These are phyloP conservation scores for Allium sativum DNA, from an alignment of 106 monocot genomes.

Conservation along the genomic window DNA sequence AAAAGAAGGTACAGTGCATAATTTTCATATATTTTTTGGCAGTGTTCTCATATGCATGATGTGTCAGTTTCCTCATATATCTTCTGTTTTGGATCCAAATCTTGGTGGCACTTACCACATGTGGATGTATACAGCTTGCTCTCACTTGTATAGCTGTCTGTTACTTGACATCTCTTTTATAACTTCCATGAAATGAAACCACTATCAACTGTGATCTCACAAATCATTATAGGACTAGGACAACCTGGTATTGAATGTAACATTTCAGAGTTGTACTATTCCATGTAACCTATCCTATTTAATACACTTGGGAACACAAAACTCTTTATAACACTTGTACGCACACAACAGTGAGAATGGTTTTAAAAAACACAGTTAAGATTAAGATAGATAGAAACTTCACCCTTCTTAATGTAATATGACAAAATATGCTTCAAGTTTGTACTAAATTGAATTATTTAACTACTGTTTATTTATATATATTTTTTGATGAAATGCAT, in stretches of 20 bases:
- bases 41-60: conserved; percentile 18
- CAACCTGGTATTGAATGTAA: conserved; percentile 10
- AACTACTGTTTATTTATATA: no score
- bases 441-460: no score
- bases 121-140: background rate
- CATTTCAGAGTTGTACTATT: background rate
- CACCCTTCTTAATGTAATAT: no score
- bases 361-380: no score
- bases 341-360: no score
- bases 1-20: background rate
- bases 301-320: no score
- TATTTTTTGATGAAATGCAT: no score
- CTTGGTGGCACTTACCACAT: conserved; percentile 2
- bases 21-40: conserved; percentile 2
- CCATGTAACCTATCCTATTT: no score
- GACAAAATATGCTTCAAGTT: no score
- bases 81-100: background rate
- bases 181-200: conserved; percentile 3
- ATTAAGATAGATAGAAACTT: no score
- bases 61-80: conserved; percentile 11
- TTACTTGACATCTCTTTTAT: conserved; percentile 9
- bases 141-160: background rate
- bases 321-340: no score
- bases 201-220: background rate
- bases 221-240: background rate